Evolutionary conservation across 2,329 filamentous ascomycete species (phyloP).

Genomic region (Alternaria novae-zelandiae): DNA sequence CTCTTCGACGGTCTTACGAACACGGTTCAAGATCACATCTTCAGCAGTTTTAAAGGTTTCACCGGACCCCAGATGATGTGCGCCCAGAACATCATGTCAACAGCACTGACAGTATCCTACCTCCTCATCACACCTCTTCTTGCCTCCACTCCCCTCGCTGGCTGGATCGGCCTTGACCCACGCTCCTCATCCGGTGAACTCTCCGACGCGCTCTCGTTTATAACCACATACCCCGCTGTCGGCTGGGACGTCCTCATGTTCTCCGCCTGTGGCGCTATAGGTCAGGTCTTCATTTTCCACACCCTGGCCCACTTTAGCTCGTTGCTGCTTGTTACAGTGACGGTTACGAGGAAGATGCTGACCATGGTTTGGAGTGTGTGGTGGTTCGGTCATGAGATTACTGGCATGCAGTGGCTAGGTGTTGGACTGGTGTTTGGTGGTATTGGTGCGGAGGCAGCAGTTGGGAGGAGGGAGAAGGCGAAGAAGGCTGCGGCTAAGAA

Average conservation of each 20-base stretch:
- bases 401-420: constrained; percentile 90
- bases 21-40: constrained; percentile 95
- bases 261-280: constrained; percentile 85
- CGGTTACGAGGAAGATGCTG: constrained; percentile 97
- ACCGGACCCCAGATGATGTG: constrained; percentile 99
- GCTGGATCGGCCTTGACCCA: constrained; percentile 49
- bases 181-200: constrained; percentile 67
- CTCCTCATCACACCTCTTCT: constrained; percentile 80
- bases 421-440: constrained; percentile 93
- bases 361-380: constrained; percentile 97
- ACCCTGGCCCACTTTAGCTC: constrained; percentile 89
- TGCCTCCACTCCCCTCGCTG: constrained; percentile 62
- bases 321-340: constrained; percentile 92
- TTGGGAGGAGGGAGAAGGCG: constrained; percentile 82
- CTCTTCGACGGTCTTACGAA: constrained; percentile 97
- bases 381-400: constrained; percentile 89
- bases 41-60: constrained; percentile 76
- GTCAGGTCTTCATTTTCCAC: constrained; percentile 95
- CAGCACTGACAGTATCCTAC: constrained; percentile 76
- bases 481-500: constrained; percentile 73
- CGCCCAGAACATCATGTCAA: constrained; percentile 89
- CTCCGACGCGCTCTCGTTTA: constrained; percentile 77
- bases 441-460: constrained; percentile 86
- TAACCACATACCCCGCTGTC: constrained; percentile 78
- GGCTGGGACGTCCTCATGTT: constrained; percentile 91